Conservation (phyloP, 2,329 filamentous ascomycete species). For the Neodidymelliopsis sp. region DNA sequence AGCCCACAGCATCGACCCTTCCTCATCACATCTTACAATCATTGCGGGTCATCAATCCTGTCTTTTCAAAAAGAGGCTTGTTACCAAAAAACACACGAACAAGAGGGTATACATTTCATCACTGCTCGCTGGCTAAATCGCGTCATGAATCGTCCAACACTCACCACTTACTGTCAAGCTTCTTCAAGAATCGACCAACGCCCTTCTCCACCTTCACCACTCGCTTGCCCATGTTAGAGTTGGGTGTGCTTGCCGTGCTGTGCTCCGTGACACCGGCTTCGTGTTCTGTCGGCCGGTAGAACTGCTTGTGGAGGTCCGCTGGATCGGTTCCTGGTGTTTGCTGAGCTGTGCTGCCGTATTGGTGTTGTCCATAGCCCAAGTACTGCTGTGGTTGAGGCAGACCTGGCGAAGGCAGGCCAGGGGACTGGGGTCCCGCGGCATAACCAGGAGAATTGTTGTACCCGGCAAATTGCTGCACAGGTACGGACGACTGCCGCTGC, state of each 20-base stretch:
- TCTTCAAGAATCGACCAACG: slow-evolving; percentile 75
- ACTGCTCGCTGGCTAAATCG: slow-evolving; percentile 12
- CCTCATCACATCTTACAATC: slow-evolving; percentile 23
- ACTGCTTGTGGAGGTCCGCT: slow-evolving; percentile 71
- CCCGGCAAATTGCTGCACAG: slow-evolving; percentile 26
- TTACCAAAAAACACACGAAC: background rate
- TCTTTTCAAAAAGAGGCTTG: background rate
- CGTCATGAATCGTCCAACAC: slow-evolving; percentile 1
- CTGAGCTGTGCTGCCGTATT: slow-evolving; percentile 48
- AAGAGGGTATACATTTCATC: slow-evolving; percentile 10
- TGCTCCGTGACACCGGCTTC: slow-evolving; percentile 54
- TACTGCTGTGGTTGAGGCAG: slow-evolving; percentile 47
- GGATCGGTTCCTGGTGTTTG: slow-evolving; percentile 43
- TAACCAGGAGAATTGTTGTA: slow-evolving; percentile 2
- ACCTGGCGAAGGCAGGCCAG: slow-evolving; percentile 47
- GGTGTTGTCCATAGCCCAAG: slow-evolving; percentile 66
- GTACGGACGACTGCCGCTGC: slow-evolving; percentile 43
- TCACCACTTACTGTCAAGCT: slow-evolving; percentile 75
- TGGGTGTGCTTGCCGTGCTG: slow-evolving; percentile 29
- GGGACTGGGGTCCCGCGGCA: slow-evolving; percentile 1
- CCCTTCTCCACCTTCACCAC: slow-evolving; percentile 73
- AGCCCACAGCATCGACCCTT: too few species aligned
- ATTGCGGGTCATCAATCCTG: slow-evolving; percentile 3
- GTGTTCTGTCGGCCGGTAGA: slow-evolving; percentile 72
- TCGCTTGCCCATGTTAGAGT: slow-evolving; percentile 68